Base-by-base conservation (phyloP, 106 monocot species). In the Hemerocallis citrina region DNA sequence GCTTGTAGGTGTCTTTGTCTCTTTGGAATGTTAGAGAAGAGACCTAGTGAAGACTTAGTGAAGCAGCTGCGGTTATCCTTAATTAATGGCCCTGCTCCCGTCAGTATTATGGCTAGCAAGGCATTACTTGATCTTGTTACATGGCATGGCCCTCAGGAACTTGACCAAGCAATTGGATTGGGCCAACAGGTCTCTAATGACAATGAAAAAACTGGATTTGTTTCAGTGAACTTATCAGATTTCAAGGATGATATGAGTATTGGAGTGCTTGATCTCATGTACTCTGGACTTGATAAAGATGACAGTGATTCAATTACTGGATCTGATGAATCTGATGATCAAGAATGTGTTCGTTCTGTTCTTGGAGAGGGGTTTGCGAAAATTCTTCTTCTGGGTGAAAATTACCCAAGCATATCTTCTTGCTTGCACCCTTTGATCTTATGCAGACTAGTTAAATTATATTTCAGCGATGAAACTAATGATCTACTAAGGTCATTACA, bases 331-430 rank as follows among this genome's bases (percentile, higher is more conserved):
- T 34, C 28, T 37, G 76, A 79, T 35, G 79, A 82, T 55, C 65
- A 65, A 40, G 92, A 98, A 52, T 77, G 70, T 45, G 68, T 92
- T 39, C 68, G 65, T 19, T 41, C 77, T 42, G 52, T 82, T 56
- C 59, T 98, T 25, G 96, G 87, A 4, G 96, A 92, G 65, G 96
- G 96, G 5, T 92, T 98, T 61, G 91, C 96, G 5, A 98, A 98
- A 65, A 52, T 98, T 59, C 87, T 96, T 70, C 90, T 98, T 51
- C 61, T 91, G 38, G 72, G 81, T 49, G 67, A 69, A 49, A 76
- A 77, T 28, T 91, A 82, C 54, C 72, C 81, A 48, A 80, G 75
- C 64, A 70, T 98, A 48, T 66, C 79, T 25, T 28, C 64, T 30
- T 70, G 68, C 10, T 70, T 82, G 34, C 81, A 76, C 73, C 61